Conservation (phyloP, 2,329 filamentous ascomycete genomes). For the Neofusicoccum sp. region DNA sequence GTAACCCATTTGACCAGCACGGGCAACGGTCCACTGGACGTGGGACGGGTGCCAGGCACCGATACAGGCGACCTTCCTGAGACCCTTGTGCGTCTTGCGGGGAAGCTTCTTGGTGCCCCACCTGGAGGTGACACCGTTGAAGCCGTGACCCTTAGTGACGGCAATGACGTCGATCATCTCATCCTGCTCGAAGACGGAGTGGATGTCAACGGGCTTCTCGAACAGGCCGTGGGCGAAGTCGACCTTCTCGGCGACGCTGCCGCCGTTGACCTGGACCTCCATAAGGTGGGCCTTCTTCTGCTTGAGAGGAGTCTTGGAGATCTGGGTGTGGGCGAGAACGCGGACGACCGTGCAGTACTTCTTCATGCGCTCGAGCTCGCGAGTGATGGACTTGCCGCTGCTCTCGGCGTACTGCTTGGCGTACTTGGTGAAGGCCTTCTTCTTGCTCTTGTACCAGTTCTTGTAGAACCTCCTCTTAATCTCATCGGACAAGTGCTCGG, state of each 20-base stretch:
- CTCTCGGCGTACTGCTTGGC: conserved; percentile 99
- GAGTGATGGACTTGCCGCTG: conserved; percentile 86
- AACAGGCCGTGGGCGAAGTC: conserved; percentile 93
- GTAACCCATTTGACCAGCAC: conserved; percentile 99
- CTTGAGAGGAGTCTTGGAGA: conserved; percentile 98
- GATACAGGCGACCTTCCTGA: conserved; percentile 99
- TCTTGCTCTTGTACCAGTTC: conserved; percentile 99
- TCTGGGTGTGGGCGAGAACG: conserved; percentile 98
- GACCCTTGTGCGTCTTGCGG: conserved; percentile 99
- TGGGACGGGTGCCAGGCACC: conserved; percentile 99
- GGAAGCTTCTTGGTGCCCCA: conserved; percentile 99
- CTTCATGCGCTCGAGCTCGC: conserved; percentile 99
- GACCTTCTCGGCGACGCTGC: conserved; percentile 94
- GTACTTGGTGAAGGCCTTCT: conserved; percentile 99
- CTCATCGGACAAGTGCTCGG: conserved; percentile 98
- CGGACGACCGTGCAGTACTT: conserved; percentile 99
- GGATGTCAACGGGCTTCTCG: conserved; percentile 97
- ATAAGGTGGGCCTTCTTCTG: conserved; percentile 99
- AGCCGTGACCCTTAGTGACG: conserved; percentile 99
- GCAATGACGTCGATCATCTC: conserved; percentile 99
- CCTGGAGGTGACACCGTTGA: conserved; percentile 93
- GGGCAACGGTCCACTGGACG: conserved; percentile 99
- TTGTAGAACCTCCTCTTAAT: conserved; percentile 99
- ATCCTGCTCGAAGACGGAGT: conserved; percentile 96
- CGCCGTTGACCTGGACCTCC: conserved; percentile 99